phyloP scores from a whole-genome alignment of 371 early-diverging fungal genomes.

The Racocetra persica region DNA sequence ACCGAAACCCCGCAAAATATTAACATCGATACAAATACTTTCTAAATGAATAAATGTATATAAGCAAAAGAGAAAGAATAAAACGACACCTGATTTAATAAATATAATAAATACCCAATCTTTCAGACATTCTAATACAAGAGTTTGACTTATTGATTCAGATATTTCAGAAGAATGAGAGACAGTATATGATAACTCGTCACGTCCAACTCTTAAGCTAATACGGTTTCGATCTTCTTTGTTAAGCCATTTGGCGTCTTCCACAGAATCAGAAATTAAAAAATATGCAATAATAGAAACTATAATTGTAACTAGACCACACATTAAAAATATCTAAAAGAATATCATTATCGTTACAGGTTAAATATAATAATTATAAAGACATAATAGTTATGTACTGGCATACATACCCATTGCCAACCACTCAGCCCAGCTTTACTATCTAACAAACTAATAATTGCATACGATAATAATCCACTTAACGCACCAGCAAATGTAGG shows the following conservation, averaged over 20 bases:
- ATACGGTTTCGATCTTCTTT: constrained; percentile 61
- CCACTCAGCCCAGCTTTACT: constrained; percentile 55
- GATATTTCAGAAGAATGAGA: too few species aligned
- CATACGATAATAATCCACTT: constrained; percentile 69
- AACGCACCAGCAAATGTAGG: constrained; percentile 76
- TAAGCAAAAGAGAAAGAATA: too few species aligned
- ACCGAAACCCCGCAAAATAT: constrained; percentile 53
- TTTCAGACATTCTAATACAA: too few species aligned
- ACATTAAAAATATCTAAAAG: constrained; percentile 69
- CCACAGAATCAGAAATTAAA: constrained; percentile 68
- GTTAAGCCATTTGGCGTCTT: constrained; percentile 58
- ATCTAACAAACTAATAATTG: constrained; percentile 61
- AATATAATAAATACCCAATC: constrained; percentile 45
- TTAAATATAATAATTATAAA: constrained; percentile 53
- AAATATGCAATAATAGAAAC: constrained; percentile 55
- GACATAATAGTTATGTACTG: constrained; percentile 49
- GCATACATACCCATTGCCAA: constrained; percentile 72
- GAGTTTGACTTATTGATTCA: too few species aligned
- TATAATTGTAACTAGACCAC: constrained; percentile 61
- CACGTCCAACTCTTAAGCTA: constrained; percentile 54
- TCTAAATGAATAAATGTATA: constrained; percentile 26
- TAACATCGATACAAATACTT: constrained; percentile 53
- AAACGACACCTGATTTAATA: too few species aligned
- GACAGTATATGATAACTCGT: neutral
- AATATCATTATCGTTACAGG: constrained; percentile 58